A percentile compares a stretch with the other conserved stretches of the same genome.
Conservation (phyloP, 768 basidiomycete species). For the Filobasidium floriforme region DNA sequence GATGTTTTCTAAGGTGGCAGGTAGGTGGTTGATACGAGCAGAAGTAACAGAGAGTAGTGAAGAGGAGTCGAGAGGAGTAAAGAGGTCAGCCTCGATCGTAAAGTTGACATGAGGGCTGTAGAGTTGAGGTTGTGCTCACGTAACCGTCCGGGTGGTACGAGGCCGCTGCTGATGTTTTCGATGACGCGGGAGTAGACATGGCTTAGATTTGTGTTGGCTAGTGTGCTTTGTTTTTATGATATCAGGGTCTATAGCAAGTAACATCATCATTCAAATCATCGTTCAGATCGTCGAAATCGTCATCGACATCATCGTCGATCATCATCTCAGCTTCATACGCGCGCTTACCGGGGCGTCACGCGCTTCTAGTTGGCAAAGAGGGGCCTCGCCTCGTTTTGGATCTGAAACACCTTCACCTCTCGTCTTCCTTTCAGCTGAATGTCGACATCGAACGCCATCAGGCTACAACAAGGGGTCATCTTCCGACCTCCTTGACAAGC, state of each 20-base stretch:
- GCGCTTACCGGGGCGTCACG: neutral
- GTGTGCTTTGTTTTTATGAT: too few relatives aligned
- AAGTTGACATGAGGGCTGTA: too few relatives aligned
- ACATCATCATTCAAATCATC: neutral
- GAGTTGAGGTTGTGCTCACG: constrained; percentile 50
- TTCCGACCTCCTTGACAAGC: too few relatives aligned
- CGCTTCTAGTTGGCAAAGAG: constrained; percentile 10
- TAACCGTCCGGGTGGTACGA: constrained; percentile 55
- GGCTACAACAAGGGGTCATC: too few relatives aligned
- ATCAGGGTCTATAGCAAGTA: too few relatives aligned
- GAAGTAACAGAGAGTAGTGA: neutral
- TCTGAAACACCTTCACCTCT: too few relatives aligned
- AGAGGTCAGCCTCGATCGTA: constrained; percentile 44
- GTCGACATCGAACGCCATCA: too few relatives aligned
- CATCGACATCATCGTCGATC: neutral
- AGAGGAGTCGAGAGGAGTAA: too few relatives aligned
- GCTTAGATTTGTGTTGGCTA: too few relatives aligned
- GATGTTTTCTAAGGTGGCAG: constrained; percentile 62
- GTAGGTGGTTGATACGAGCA: neutral
- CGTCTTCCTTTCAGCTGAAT: too few relatives aligned
- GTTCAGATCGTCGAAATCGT: neutral
- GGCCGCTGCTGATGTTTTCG: constrained; percentile 35
- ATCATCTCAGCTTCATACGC: neutral
- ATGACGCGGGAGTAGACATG: constrained; percentile 16
- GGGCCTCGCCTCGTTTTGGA: too few relatives aligned